Evolutionary conservation across 441 rosid species (phyloP).

Genomic region (Gossypium lobatum): DNA sequence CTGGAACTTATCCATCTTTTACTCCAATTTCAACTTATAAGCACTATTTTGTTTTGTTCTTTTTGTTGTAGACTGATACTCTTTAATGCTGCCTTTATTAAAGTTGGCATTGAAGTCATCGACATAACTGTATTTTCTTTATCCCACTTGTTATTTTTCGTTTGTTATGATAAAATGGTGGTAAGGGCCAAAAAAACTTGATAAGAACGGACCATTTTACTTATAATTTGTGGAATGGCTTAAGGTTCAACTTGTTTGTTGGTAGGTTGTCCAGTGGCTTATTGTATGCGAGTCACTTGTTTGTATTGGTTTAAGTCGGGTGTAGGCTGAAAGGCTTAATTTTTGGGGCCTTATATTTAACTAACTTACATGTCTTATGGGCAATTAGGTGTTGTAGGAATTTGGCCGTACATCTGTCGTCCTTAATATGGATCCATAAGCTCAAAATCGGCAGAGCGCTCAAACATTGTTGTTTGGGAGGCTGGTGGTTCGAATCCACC

Average conservation of each 20-base stretch:
- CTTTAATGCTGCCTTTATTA: background rate
- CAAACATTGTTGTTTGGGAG: conserved; percentile 23
- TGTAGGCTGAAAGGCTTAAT: background rate
- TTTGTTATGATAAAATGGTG: background rate
- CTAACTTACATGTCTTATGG: background rate
- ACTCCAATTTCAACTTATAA: background rate
- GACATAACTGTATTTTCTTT: background rate
- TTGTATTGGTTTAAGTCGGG: background rate
- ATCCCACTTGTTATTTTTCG: background rate
- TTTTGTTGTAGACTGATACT: background rate
- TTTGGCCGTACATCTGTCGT: background rate
- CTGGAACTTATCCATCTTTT: background rate
- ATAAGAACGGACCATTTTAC: background rate
- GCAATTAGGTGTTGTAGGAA: background rate
- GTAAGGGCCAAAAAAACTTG: background rate
- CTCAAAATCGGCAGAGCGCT: conserved; percentile 46
- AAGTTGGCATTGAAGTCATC: too few species aligned
- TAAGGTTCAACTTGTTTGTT: too few species aligned
- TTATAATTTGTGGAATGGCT: too few species aligned
- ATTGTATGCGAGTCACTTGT: too few species aligned
- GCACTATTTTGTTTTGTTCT: background rate
- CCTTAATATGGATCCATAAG: conserved; percentile 31
- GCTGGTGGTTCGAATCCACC: conserved; percentile 58
- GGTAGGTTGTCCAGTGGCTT: background rate
- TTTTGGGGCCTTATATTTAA: background rate